These are phyloP conservation scores for Tolypocladium tropicale DNA, from an alignment of 2,329 filamentous ascomycete genomes.

Conservation along the genomic window DNA sequence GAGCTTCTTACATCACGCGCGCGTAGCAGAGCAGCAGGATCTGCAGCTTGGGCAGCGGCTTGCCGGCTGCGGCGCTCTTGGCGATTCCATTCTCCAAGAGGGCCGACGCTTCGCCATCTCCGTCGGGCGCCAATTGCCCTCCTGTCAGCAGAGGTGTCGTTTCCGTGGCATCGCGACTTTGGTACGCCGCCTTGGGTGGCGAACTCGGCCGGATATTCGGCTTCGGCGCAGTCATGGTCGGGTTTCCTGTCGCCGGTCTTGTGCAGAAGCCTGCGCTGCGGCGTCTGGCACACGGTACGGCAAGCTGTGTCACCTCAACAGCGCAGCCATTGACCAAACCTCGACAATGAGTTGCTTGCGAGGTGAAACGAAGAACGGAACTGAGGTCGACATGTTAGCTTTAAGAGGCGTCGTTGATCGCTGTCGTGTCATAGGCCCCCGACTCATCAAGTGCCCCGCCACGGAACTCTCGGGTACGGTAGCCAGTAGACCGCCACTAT, in stretches of 20 bases:
- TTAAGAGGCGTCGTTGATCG: no score
- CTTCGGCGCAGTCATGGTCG: neutral
- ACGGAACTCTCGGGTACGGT: no score
- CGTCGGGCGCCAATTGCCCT: neutral
- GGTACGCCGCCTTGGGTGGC: neutral
- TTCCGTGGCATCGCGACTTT: neutral
- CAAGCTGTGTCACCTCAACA: neutral
- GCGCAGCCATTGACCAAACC: neutral
- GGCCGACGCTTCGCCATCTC: neutral
- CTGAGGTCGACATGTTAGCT: neutral
- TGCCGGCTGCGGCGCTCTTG: conserved; percentile 12
- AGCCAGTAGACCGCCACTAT: no score
- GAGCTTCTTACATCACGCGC: conserved; percentile 41
- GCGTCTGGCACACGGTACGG: neutral
- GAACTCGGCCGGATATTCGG: neutral
- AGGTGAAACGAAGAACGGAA: neutral
- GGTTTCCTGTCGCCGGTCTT: neutral
- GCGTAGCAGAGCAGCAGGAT: conserved; percentile 65
- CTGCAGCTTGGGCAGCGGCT: conserved; percentile 49
- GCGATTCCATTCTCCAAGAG: neutral
- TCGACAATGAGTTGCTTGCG: neutral
- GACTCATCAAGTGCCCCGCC: no score
- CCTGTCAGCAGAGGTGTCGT: neutral
- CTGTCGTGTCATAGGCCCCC: no score
- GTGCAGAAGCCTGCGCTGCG: neutral